Evolutionary conservation across 1,284 basidiomycete species (phyloP), one percentile per base, ranked within the genome.

Genomic region (Phellopilus nigrolimitatus): DNA sequence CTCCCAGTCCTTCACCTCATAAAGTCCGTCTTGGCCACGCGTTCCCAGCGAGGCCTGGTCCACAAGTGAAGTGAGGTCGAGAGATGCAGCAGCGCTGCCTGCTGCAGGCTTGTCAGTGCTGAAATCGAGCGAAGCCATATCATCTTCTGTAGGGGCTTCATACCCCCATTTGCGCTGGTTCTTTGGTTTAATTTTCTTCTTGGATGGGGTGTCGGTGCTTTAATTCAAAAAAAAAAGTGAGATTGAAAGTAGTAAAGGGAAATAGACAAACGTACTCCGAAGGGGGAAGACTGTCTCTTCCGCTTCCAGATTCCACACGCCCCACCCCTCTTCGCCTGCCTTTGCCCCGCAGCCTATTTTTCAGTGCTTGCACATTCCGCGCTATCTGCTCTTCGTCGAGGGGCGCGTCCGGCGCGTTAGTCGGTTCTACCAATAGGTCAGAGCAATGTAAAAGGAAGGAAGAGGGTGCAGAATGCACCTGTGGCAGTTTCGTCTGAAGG

Each of bases 1-100:
- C 62, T 95, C 90, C 84, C 92, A 94, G 64, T 97, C 95, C 57
- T 89, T 92, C 37, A 97, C 88, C 66, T 97, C 93, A 64, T 98
- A 98, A 56, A 91, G 67, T 2, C 95, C 97, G 59, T 93, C 84
- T 30, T 74, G 74, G n/a, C 78, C 88, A 37, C 88, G 77, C 21
- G 74, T 86, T 6, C 95, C 93, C 55, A 93, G 67, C 7, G 91
- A 92, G n/a, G 78, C 71, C 60, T 82, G 70, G 62, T 94, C 89
- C 3, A 94, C 82, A 19, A 93, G 74, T 22, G 75, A 72, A 44
- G 77, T 72, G 33, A 87, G 60, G 61, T 85, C 80, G 40, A 74
- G 70, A 10, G 74, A 69, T 21, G 69, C 65, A 7, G 71, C 60
- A 13, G 70, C 68, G 31, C 57, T 60, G 48, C 64, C 59, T 51